Percentiles rank a stretch among this genome's conserved stretches.
These are phyloP conservation scores for Fragaria vesca DNA, from an alignment of 306 rosid genomes.

Conservation along the genomic window DNA sequence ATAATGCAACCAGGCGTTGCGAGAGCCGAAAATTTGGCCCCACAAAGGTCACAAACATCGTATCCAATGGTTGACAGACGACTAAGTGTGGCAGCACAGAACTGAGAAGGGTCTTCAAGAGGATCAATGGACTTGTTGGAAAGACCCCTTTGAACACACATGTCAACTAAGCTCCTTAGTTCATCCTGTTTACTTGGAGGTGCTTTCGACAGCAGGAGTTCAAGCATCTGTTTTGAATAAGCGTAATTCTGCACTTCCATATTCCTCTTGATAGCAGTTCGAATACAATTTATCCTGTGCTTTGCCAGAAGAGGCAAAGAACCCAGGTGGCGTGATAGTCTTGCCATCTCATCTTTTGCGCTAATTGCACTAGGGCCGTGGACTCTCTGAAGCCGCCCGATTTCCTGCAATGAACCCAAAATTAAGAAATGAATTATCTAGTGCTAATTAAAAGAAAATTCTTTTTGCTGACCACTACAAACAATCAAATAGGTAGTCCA, in stretches of 20 bases:
- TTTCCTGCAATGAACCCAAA: constrained; percentile 62
- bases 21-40: constrained; percentile 90
- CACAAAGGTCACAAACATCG: constrained; percentile 97
- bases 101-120: constrained; percentile 90
- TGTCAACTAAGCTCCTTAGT: constrained; percentile 73
- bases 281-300: constrained; percentile 93
- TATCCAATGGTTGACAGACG: constrained; percentile 93
- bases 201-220: constrained; percentile 85
- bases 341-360: constrained; percentile 98
- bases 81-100: constrained; percentile 91
- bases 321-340: constrained; percentile 94
- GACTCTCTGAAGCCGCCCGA: constrained; percentile 86
- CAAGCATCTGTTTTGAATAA: constrained; percentile 93
- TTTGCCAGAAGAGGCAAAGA: constrained; percentile 93
- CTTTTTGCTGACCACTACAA: background rate
- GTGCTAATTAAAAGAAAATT: background rate
- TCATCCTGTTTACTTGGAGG: constrained; percentile 93
- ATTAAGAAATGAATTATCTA: background rate
- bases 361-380: constrained; percentile 90
- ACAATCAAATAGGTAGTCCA: background rate
- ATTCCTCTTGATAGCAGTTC: constrained; percentile 93
- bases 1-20: constrained; percentile 82
- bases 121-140: constrained; percentile 91
- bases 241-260: constrained; percentile 95
- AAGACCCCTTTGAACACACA: constrained; percentile 93